Conservation (phyloP, 2,329 filamentous ascomycete genomes). For the Exophiala mesophila region DNA sequence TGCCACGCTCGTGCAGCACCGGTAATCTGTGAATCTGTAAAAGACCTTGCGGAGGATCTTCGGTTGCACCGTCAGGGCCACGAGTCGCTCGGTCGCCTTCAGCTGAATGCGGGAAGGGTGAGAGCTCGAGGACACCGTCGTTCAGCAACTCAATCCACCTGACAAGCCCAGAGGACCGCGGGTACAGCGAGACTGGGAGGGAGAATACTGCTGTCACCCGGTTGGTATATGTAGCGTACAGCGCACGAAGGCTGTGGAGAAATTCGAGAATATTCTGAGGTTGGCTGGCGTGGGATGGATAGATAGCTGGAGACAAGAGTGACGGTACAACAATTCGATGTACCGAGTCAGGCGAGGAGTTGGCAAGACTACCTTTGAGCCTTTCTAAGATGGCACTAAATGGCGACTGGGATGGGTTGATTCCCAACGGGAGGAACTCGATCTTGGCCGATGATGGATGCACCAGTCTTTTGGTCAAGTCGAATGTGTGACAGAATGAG, state of each 20-base stretch:
- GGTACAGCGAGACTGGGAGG: constrained; percentile 73
- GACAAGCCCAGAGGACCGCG: constrained; percentile 67
- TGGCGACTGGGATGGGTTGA: constrained; percentile 43
- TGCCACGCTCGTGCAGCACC: constrained; percentile 81
- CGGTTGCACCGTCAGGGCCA: constrained; percentile 46
- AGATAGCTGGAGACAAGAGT: constrained; percentile 80
- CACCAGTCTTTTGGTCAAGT: constrained; percentile 63
- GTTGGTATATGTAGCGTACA: constrained; percentile 63
- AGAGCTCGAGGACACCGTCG: constrained; percentile 82
- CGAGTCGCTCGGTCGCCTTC: constrained; percentile 35
- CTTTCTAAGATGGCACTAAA: constrained; percentile 62
- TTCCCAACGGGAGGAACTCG: constrained; percentile 47
- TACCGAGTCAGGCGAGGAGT: constrained; percentile 52
- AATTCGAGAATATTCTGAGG: constrained; percentile 74
- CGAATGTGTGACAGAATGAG: constrained; percentile 67
- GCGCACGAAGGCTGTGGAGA: constrained; percentile 68
- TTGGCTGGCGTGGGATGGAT: constrained; percentile 63
- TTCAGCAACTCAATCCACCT: constrained; percentile 80
- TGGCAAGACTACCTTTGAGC: constrained; percentile 50
- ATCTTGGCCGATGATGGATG: constrained; percentile 50
- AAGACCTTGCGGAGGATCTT: constrained; percentile 80
- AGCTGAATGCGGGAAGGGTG: constrained; percentile 62
- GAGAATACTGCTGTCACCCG: constrained; percentile 70
- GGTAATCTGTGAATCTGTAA: constrained; percentile 78
- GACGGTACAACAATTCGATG: constrained; percentile 83